These are phyloP conservation scores for Prillingera fragicola DNA, from an alignment of 1,284 basidiomycete species.

Conservation along the genomic window DNA sequence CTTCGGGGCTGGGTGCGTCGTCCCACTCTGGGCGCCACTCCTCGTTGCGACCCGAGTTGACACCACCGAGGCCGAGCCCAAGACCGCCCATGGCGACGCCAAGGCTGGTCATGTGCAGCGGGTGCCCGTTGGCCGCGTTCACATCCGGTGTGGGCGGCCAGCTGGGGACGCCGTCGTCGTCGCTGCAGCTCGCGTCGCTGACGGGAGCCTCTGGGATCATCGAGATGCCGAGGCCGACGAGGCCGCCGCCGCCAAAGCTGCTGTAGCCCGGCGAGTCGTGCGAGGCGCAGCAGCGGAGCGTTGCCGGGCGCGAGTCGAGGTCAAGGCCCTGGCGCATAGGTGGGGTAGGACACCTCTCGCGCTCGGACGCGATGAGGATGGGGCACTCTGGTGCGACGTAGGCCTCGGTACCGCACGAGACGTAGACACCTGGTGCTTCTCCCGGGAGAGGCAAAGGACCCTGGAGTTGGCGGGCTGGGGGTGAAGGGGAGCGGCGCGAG, in stretches of 20 bases:
- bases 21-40: no score
- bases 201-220: constrained; percentile 5
- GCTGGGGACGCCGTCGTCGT: constrained; percentile 11
- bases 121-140: no score
- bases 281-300: constrained; percentile 6
- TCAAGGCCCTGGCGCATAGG: no score
- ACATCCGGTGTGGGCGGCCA: constrained; percentile 15
- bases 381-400: no score
- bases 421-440: no score
- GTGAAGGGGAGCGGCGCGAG: neutral
- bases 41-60: neutral
- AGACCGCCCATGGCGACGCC: neutral
- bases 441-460: no score
- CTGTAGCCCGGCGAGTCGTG: constrained; percentile 2
- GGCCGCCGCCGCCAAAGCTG: constrained; percentile 2
- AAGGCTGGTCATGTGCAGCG: no score
- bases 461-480: no score
- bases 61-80: neutral
- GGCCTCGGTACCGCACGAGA: neutral
- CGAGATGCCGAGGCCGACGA: constrained; percentile 18
- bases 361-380: no score
- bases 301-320: neutral
- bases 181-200: constrained; percentile 9
- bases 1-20: no score
- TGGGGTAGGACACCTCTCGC: no score